These are phyloP conservation scores for Fusarium sp. DNA, from an alignment of 2,329 filamentous ascomycete species.

Conservation along the genomic window DNA sequence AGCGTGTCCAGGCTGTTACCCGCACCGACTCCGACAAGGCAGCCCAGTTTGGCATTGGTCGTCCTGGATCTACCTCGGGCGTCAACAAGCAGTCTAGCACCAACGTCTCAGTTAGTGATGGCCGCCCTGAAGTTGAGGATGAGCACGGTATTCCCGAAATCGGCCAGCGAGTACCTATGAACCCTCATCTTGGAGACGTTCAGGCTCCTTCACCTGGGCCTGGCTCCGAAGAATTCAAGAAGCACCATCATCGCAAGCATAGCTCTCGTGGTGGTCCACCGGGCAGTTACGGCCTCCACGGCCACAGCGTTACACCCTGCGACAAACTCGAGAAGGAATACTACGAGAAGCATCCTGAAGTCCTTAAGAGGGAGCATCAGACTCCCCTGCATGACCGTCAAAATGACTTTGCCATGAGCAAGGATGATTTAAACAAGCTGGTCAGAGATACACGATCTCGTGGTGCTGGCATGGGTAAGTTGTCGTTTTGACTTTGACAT, in stretches of 20 bases:
- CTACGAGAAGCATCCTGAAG: conserved; percentile 91
- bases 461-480: conserved; percentile 65
- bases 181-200: conserved; percentile 91
- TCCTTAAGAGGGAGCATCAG: conserved; percentile 78
- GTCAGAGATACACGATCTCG: conserved; percentile 77
- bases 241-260: conserved; percentile 76
- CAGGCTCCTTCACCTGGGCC: conserved; percentile 91
- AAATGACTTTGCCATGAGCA: conserved; percentile 86
- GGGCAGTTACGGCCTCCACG: conserved; percentile 92
- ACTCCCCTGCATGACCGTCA: conserved; percentile 67
- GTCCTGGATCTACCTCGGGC: conserved; percentile 64
- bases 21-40: conserved; percentile 91
- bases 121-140: conserved; percentile 69
- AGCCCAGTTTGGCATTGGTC: conserved; percentile 85
- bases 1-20: conserved; percentile 85
- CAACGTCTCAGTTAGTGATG: conserved; percentile 64
- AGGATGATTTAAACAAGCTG: conserved; percentile 89
- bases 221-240: conserved; percentile 57
- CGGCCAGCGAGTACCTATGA: conserved; percentile 93
- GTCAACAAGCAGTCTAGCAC: conserved; percentile 75
- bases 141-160: conserved; percentile 94
- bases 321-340: conserved; percentile 92
- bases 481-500: neutral
- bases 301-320: conserved; percentile 80
- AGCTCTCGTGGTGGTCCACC: conserved; percentile 80